Evolutionary conservation across 148 eudicot species (phyloP).

Genomic region (Camellia sinensis): DNA sequence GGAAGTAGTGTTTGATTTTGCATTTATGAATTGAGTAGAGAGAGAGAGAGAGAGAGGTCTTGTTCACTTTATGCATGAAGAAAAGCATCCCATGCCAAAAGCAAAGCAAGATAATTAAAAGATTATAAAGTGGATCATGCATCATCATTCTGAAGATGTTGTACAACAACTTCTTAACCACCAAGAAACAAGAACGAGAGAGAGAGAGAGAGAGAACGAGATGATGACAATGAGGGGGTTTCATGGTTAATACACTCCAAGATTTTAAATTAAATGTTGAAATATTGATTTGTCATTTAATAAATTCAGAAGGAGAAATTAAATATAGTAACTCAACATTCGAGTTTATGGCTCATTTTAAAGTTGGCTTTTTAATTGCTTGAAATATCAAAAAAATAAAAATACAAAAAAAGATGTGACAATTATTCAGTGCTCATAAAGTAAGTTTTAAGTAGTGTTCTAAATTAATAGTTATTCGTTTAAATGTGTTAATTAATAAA

Average conservation of each 20-base stretch:
- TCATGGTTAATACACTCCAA: neutral
- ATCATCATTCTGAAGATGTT: neutral
- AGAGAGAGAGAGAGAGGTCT: neutral
- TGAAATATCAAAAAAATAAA: no score
- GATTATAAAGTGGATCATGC: constrained; percentile 1
- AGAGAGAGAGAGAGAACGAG: neutral
- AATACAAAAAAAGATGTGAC: no score
- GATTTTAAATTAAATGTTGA: neutral
- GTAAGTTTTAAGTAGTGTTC: no score
- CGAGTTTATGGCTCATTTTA: no score
- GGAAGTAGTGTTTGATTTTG: no score
- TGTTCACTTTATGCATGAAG: neutral
- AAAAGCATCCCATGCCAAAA: neutral
- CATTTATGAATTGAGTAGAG: neutral
- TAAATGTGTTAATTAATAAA: no score
- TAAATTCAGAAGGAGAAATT: no score
- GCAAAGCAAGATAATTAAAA: neutral
- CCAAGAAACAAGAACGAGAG: neutral
- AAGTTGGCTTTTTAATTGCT: no score
- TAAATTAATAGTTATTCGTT: no score
- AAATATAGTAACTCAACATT: no score
- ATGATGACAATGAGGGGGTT: neutral
- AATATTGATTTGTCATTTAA: neutral
- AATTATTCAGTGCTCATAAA: no score
- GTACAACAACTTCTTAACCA: constrained; percentile 4